A percentile compares a stretch with the other conserved stretches of the same genome.
These are phyloP conservation scores for Chrysosporium queenslandicum DNA, from an alignment of 2,329 filamentous ascomycete genomes.

Conservation along the genomic window DNA sequence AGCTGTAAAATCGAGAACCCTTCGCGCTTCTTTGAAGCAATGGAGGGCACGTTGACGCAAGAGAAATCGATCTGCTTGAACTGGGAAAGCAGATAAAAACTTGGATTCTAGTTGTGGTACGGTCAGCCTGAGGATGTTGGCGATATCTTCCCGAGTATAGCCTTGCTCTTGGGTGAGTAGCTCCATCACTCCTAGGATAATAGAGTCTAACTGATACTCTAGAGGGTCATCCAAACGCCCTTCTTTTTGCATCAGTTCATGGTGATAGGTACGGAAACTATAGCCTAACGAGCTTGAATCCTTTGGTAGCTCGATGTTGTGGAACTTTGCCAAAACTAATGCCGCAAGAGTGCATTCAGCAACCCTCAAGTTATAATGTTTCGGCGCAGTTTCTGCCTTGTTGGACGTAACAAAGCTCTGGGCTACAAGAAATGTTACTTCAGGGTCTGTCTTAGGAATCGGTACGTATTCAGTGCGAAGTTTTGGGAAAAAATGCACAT, in stretches of 20 bases:
- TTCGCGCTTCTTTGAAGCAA: constrained; percentile 79
- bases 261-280: constrained; percentile 77
- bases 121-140: constrained; percentile 57
- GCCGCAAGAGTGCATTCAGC: constrained; percentile 91
- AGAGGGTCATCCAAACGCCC: constrained; percentile 41
- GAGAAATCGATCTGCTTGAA: constrained; percentile 78
- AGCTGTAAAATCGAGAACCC: constrained; percentile 72
- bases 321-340: constrained; percentile 50
- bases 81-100: constrained; percentile 80
- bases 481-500: constrained; percentile 76
- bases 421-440: constrained; percentile 83
- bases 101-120: constrained; percentile 62
- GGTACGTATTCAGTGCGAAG: constrained; percentile 67
- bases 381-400: constrained; percentile 85
- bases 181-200: constrained; percentile 59
- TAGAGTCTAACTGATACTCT: constrained; percentile 59
- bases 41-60: constrained; percentile 80
- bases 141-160: constrained; percentile 81
- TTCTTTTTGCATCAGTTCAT: constrained; percentile 57
- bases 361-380: constrained; percentile 93
- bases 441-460: constrained; percentile 70
- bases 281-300: constrained; percentile 76
- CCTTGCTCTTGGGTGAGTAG: constrained; percentile 70
- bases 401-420: constrained; percentile 91
- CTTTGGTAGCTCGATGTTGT: constrained; percentile 55